Evolutionary conservation across 257 asterid genomes (phyloP), one percentile per base, ranked within the genome.

Genomic region (Nicotiana undulata): DNA sequence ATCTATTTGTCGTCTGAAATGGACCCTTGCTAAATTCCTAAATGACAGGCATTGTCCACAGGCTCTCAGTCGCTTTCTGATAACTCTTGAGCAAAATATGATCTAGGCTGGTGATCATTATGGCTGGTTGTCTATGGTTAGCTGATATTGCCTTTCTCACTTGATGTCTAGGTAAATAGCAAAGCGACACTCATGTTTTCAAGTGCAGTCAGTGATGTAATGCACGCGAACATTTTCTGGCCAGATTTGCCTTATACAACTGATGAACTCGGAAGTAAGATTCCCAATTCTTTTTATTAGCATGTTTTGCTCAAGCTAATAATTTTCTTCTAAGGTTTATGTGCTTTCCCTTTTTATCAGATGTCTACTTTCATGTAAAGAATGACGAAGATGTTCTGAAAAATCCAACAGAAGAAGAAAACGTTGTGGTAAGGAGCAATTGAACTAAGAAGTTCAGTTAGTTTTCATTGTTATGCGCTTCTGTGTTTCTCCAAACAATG

Each of bases 201-300:
- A 37, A 93, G 96, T 76, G 81, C 88, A 80, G 84, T 90, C 68
- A 96, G 84, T 85, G 94, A 92, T 9, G 93, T 91, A 83, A 86
- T 90, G 63, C 97, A 87, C 49, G 97, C 94, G 88, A 94, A 91
- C 85, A 87, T 96, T 84, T 94, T 96, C 91, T 96, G 98, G 97
- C 98, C 97, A 24, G 97, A 96, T 87, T 87, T 96, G 80, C 95
- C 99, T 80, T 96, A 93, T 80, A 87, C 91, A 53, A 92, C 97
- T 15, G 99, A 94, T 83, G 99, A 96, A 83, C 91, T 89, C 83
- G 99, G 99, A 89, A 93, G 99, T 96, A 88, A 88, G 97, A 84
- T 81, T 52, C 65, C 58, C 60, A 58, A 18, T 80, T 77, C 80
- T 63, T 84, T 76, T 83, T 68, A 70, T 75, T 60, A 56, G 67